These are phyloP conservation scores for Phytophthora nicotianae DNA, from an alignment of 352 stramenopile genomes.

Conservation along the genomic window DNA sequence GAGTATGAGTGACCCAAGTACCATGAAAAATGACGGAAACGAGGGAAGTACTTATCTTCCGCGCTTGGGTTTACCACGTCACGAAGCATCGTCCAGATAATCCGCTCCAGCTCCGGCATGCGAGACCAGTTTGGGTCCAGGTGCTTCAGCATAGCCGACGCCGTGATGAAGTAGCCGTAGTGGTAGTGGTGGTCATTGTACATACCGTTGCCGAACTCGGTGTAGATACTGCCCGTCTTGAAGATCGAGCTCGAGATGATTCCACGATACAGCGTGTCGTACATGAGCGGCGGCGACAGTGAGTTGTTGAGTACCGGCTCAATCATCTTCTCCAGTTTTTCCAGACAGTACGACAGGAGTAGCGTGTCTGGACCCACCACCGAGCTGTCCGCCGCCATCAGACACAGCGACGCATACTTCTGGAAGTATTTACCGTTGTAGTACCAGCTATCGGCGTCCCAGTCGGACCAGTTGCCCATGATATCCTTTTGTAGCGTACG, in stretches of 20 bases:
- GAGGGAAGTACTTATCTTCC: constrained; percentile 58
- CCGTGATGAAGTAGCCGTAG: constrained; percentile 76
- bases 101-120: constrained; percentile 59
- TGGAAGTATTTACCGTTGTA: constrained; percentile 80
- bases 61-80: constrained; percentile 73
- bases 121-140: constrained; percentile 64
- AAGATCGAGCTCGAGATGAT: constrained; percentile 57
- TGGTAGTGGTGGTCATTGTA: constrained; percentile 90
- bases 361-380: constrained; percentile 55
- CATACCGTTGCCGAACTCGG: constrained; percentile 78
- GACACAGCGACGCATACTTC: constrained; percentile 80
- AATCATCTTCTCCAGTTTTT: constrained; percentile 64
- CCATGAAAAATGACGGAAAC: constrained; percentile 81
- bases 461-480: constrained; percentile 45
- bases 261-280: constrained; percentile 72
- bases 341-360: constrained; percentile 50
- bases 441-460: constrained; percentile 66
- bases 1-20: constrained; percentile 80
- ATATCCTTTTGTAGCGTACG: constrained; percentile 62
- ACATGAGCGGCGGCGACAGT: constrained; percentile 53
- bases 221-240: constrained; percentile 48
- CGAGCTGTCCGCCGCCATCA: constrained; percentile 62
- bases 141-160: constrained; percentile 65
- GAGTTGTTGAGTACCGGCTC: constrained; percentile 66
- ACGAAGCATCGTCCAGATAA: constrained; percentile 69